A percentile compares a stretch with the other conserved stretches of the same genome.
These are phyloP conservation scores for Nematocida sp. DNA, from an alignment of 371 early-diverging fungal species.

Conservation along the genomic window DNA sequence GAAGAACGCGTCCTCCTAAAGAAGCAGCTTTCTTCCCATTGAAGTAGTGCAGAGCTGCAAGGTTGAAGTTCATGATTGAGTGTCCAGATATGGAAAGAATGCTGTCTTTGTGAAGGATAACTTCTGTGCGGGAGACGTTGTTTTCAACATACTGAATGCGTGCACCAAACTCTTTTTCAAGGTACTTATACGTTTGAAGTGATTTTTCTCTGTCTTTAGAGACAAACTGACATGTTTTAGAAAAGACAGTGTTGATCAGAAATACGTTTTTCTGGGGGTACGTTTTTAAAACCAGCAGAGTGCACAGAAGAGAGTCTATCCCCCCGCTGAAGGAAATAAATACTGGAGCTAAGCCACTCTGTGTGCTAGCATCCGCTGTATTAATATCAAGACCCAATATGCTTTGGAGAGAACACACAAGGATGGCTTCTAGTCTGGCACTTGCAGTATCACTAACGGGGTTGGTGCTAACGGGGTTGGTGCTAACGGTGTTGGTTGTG, in stretches of 20 bases:
- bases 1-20: background rate
- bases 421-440: constrained; percentile 14
- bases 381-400: background rate
- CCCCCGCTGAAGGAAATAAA: constrained; percentile 45
- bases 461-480: no score
- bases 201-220: constrained; percentile 19
- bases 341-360: no score
- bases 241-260: constrained; percentile 40
- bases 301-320: constrained; percentile 46
- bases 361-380: no score
- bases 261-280: background rate
- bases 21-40: background rate
- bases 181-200: background rate
- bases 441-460: no score
- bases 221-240: background rate
- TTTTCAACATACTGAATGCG: background rate
- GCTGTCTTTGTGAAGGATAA: background rate
- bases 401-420: background rate
- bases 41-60: constrained; percentile 42
- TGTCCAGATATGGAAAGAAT: background rate
- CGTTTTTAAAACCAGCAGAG: constrained; percentile 6
- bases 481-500: no score
- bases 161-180: background rate
- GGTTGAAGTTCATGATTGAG: constrained; percentile 44
- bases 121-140: constrained; percentile 14